A percentile compares a stretch with the other conserved stretches of the same genome.
These are phyloP conservation scores for Dujonia santamariae DNA, from an alignment of 1,139 yeast species.

Conservation along the genomic window DNA sequence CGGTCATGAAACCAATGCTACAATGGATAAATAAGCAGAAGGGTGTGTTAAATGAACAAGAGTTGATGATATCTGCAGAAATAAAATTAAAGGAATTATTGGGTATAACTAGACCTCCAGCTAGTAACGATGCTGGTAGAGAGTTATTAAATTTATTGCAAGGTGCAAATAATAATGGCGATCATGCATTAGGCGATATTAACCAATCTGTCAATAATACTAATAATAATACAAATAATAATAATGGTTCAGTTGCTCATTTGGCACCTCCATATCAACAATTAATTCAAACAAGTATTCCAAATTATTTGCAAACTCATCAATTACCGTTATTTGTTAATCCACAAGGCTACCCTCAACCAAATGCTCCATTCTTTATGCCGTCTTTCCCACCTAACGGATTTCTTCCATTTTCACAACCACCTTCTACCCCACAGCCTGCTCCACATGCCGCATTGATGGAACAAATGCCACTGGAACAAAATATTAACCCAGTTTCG, in stretches of 20 bases:
- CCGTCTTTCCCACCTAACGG: conserved; percentile 13
- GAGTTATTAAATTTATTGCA: conserved; percentile 66
- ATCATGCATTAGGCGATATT: conserved; percentile 1
- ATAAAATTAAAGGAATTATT: conserved; percentile 58
- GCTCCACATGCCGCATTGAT: conserved; percentile 8
- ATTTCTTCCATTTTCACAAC: neutral
- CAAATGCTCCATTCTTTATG: conserved; percentile 12
- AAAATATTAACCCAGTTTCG: conserved; percentile 7
- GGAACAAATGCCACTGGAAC: conserved; percentile 11
- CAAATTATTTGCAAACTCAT: conserved; percentile 26
- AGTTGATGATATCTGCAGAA: conserved; percentile 56
- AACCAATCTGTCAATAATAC: conserved; percentile 3
- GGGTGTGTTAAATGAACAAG: conserved; percentile 54
- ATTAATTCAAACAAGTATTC: conserved; percentile 22
- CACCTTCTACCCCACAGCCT: conserved; percentile 1
- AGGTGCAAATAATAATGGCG: conserved; percentile 28
- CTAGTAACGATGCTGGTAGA: conserved; percentile 62
- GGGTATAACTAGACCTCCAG: conserved; percentile 43
- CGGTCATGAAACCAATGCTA: conserved; percentile 59
- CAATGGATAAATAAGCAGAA: conserved; percentile 55
- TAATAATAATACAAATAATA: neutral
- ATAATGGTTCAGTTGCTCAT: neutral
- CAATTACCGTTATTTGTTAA: conserved; percentile 24
- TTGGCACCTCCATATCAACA: conserved; percentile 9
- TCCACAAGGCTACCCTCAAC: conserved; percentile 10